These are phyloP conservation scores for Skeletonema costatum DNA, from an alignment of 108 stramenopile species.

Conservation along the genomic window DNA sequence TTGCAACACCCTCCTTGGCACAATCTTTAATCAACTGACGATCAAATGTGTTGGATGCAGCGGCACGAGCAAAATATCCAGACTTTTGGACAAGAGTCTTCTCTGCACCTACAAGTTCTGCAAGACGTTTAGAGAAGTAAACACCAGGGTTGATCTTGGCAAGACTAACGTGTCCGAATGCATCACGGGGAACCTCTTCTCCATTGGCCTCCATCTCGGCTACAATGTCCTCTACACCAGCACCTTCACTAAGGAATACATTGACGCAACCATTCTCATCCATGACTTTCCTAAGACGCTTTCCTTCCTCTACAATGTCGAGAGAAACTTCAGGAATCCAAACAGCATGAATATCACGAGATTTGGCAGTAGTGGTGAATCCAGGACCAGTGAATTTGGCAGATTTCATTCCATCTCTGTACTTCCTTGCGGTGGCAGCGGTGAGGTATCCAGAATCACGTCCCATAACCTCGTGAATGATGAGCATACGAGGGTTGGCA, in stretches of 20 bases:
- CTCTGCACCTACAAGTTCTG: constrained; percentile 77
- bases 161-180: constrained; percentile 90
- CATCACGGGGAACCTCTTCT: constrained; percentile 76
- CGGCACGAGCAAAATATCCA: constrained; percentile 90
- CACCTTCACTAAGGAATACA: constrained; percentile 91
- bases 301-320: constrained; percentile 77
- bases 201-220: constrained; percentile 76
- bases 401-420: constrained; percentile 62
- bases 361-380: constrained; percentile 46
- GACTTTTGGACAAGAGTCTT: constrained; percentile 92
- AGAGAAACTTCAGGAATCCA: constrained; percentile 87
- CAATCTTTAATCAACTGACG: constrained; percentile 81
- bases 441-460: constrained; percentile 90
- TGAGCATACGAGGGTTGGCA: constrained; percentile 92
- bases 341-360: constrained; percentile 89
- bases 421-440: constrained; percentile 78
- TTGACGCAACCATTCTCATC: constrained; percentile 88
- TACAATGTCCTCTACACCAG: constrained; percentile 86
- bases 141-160: constrained; percentile 89
- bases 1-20: constrained; percentile 76
- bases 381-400: constrained; percentile 46
- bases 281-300: constrained; percentile 84
- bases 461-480: constrained; percentile 93
- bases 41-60: constrained; percentile 88
- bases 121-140: constrained; percentile 84